Percentiles rank a stretch among this genome's conserved stretches.
Evolutionary conservation across 75 land plant genomes (phyloP).

Genomic region (Chamaecyparis obtusa): DNA sequence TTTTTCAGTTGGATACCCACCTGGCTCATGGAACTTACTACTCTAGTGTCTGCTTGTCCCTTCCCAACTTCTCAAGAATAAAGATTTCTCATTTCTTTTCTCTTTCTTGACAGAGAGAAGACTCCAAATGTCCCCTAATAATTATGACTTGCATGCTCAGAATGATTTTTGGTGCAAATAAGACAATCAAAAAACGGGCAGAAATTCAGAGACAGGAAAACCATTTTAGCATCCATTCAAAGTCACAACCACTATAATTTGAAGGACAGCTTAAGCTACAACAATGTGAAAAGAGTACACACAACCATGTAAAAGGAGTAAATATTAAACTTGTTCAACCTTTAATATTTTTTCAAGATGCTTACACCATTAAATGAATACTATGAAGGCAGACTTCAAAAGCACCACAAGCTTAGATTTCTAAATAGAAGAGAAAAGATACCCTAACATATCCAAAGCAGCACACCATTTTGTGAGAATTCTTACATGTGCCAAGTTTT

Average conservation of each 20-base stretch:
- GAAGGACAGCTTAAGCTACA: background rate
- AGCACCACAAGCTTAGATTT: background rate
- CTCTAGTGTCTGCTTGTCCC: background rate
- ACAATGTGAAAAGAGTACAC: background rate
- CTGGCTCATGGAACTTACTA: background rate
- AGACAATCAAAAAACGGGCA: background rate
- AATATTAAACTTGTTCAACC: background rate
- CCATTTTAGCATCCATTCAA: background rate
- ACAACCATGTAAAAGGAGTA: background rate
- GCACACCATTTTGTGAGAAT: background rate
- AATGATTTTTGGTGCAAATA: background rate
- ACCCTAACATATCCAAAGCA: background rate
- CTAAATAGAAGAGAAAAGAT: background rate
- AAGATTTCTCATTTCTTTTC: background rate
- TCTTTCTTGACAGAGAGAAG: background rate
- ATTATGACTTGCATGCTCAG: background rate
- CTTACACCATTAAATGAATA: background rate
- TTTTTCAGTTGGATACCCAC: background rate
- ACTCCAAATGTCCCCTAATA: background rate
- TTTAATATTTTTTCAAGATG: background rate
- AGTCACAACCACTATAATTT: background rate
- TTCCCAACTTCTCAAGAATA: background rate
- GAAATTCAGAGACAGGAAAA: background rate
- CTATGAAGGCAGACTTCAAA: background rate
- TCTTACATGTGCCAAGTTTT: constrained; percentile 58